Percentiles rank a stretch among this genome's conserved stretches.
phyloP scores from a whole-genome alignment of 768 basidiomycete species.

The Mycena olivaceomarginata region DNA sequence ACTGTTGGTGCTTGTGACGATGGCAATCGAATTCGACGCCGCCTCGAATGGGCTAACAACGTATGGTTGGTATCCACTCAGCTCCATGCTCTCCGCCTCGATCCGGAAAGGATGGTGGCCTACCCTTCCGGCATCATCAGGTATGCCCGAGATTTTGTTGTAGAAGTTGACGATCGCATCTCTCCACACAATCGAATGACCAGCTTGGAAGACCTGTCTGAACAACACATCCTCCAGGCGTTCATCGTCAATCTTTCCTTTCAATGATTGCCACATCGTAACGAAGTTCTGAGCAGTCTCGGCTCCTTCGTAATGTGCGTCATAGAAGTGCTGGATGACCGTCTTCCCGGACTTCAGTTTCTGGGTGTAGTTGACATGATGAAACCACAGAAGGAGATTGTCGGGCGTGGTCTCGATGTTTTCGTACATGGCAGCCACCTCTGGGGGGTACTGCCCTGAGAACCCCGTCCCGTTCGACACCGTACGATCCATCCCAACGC shows the following conservation, averaged over 20 bases:
- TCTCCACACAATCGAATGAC: slow-evolving; percentile 41
- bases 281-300: slow-evolving; percentile 39
- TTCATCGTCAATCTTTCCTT: slow-evolving; percentile 40
- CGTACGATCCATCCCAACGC: slow-evolving; percentile 43
- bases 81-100: slow-evolving; percentile 41
- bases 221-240: slow-evolving; percentile 42
- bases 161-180: slow-evolving; percentile 42
- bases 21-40: slow-evolving; percentile 36
- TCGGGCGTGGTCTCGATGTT: slow-evolving; percentile 39
- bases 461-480: slow-evolving; percentile 44
- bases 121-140: slow-evolving; percentile 39
- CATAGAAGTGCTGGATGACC: slow-evolving; percentile 46
- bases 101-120: slow-evolving; percentile 42
- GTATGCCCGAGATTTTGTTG: slow-evolving; percentile 41
- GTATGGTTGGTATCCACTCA: slow-evolving; percentile 39
- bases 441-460: slow-evolving; percentile 43
- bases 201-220: slow-evolving; percentile 42
- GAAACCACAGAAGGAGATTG: slow-evolving; percentile 42
- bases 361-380: slow-evolving; percentile 44
- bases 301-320: slow-evolving; percentile 44
- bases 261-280: slow-evolving; percentile 37
- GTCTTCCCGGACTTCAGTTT: slow-evolving; percentile 41
- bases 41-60: slow-evolving; percentile 43
- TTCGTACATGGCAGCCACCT: slow-evolving; percentile 40
- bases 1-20: slow-evolving; percentile 38